Base-by-base conservation (phyloP, 2,329 filamentous ascomycete species). In the Aspergillus unguis region DNA sequence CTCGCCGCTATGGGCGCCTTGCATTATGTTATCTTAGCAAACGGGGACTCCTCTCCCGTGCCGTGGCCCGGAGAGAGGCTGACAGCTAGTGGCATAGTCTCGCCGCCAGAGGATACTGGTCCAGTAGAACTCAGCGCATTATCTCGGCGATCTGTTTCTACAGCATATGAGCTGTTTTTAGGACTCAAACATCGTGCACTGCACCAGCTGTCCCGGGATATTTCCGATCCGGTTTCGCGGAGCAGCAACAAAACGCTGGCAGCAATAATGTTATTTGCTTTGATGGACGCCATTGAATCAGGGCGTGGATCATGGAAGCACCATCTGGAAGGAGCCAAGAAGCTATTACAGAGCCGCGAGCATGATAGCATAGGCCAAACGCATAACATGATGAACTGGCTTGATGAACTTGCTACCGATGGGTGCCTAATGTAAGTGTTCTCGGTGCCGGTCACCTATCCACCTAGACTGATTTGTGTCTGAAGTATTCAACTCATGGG, bases 291-390 rank as follows among this genome's bases (percentile, higher is more conserved):
- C 4, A 71, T 80, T 4, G 76, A 79, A 55, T 80, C 77, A 0
- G 78, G 78, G 10, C 73, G 71, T 44, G 77, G 76, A 8, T 73
- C 77, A 32, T 80, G 78, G 77, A 79, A 73, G 57, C 72, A 76
- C 32, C 78, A 80, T 53, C 71, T 79, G 44, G 75, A 77, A 53
- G 78, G 78, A 5, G 77, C 77, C n/a, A 74, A 75, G 56, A 73
- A 71, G 50, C 65, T 80, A 23, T 69, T 80, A 27, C 68, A 71
- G 36, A 66, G 67, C 6, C 64, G 76, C 28, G 53, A 64, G 29
- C 56, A 58, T 35, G 53, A 52, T 32, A 48, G 48, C 3, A 41
- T 56, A 11, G 54, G 50, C 28, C 58, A 50, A 23, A 38, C 54
- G 8, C 46, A 58, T 53, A 56, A 58, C 9, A 66, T 70, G 6